phyloP scores from a whole-genome alignment of 2,329 filamentous ascomycete species.

The Diplodia mutila region DNA sequence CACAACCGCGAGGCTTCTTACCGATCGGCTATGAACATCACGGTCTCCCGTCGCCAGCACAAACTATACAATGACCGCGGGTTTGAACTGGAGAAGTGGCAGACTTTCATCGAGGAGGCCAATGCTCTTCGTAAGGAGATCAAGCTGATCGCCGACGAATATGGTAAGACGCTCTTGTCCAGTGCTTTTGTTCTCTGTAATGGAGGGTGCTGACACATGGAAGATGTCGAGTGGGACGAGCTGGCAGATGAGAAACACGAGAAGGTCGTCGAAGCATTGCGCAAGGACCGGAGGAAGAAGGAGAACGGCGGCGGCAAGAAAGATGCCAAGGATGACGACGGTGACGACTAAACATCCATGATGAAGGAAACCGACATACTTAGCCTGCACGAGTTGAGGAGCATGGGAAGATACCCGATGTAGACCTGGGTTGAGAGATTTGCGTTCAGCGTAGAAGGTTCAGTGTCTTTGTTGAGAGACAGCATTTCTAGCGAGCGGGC shows the following conservation, averaged over 20 bases:
- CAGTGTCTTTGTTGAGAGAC: background rate
- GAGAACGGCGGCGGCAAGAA: slow-evolving; percentile 33
- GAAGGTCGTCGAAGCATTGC: slow-evolving; percentile 57
- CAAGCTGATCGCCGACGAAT: slow-evolving; percentile 78
- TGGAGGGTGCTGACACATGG: background rate
- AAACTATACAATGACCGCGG: slow-evolving; percentile 75
- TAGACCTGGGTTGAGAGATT: background rate
- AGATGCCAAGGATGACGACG: background rate
- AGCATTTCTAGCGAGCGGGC: background rate
- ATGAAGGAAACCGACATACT: background rate
- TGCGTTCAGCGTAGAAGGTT: background rate
- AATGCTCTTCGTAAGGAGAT: slow-evolving; percentile 79
- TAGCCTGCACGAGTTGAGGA: background rate
- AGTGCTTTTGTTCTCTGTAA: background rate
- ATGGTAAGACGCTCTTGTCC: slow-evolving; percentile 44
- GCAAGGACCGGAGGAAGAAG: slow-evolving; percentile 50
- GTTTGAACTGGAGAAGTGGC: slow-evolving; percentile 78
- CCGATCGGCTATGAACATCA: slow-evolving; percentile 83
- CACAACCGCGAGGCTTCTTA: slow-evolving; percentile 90
- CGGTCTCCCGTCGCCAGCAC: slow-evolving; percentile 76
- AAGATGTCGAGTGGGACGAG: slow-evolving; percentile 86
- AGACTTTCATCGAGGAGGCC: slow-evolving; percentile 75
- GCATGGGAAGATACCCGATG: background rate
- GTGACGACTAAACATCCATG: background rate
- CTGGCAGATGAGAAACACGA: slow-evolving; percentile 71